A percentile compares a stretch with the other conserved stretches of the same genome.
phyloP scores from a whole-genome alignment of 176 grass and related monocot genomes.

The Thinopyrum elongatum region DNA sequence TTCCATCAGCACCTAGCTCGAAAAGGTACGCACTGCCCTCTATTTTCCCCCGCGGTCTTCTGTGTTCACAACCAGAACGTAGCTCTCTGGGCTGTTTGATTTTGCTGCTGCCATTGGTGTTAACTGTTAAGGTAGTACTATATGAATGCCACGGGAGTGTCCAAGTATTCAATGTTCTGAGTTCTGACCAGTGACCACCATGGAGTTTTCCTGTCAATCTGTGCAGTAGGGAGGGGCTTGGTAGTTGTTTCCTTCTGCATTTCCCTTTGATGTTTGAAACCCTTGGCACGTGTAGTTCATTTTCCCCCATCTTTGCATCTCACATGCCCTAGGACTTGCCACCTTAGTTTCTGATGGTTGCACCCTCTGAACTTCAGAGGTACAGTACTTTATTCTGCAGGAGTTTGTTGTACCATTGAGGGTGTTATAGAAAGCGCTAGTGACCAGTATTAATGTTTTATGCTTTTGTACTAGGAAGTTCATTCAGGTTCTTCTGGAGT shows the following conservation, averaged over 20 bases:
- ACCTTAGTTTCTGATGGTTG: not conserved
- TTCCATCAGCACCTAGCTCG: not conserved
- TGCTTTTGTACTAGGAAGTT: not conserved
- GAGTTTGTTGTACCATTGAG: not conserved
- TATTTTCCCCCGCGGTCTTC: not conserved
- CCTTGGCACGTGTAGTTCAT: not conserved
- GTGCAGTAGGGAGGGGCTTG: not conserved
- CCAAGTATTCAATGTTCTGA: too few relatives aligned
- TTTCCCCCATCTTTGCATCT: not conserved
- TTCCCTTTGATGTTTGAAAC: not conserved
- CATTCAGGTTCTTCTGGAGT: not conserved
- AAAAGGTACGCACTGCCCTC: not conserved
- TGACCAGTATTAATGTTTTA: not conserved
- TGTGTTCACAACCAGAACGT: not conserved
- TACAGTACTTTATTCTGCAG: not conserved
- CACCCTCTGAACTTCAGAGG: not conserved
- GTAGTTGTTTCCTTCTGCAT: not conserved
- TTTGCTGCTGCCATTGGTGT: not conserved
- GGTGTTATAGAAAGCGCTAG: not conserved
- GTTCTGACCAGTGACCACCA: not conserved
- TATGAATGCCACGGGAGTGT: too few relatives aligned
- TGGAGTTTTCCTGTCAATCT: not conserved
- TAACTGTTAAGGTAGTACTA: not conserved
- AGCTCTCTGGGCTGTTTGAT: not conserved
- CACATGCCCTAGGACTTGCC: too few relatives aligned